Evolutionary conservation across 108 stramenopile genomes (phyloP).

Genomic region (Thalassiosira profunda): DNA sequence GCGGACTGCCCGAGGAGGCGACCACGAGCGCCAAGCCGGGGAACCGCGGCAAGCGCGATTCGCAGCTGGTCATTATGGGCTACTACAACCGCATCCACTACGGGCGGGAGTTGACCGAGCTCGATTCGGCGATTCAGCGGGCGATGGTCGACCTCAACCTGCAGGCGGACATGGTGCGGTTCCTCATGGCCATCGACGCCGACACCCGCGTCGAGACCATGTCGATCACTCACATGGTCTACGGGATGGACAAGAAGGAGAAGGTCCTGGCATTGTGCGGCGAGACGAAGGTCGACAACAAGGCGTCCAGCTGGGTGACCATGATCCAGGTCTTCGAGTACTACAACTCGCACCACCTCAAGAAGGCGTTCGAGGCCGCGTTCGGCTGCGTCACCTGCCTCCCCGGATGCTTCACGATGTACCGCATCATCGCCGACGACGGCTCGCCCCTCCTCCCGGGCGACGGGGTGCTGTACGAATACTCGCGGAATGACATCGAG

Average conservation of each 20-base stretch:
- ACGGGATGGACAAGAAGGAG: constrained; percentile 49
- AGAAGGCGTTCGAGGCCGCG: constrained; percentile 66
- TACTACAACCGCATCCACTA: constrained; percentile 56
- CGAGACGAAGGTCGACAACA: constrained; percentile 64
- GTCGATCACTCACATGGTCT: constrained; percentile 52
- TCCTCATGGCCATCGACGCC: constrained; percentile 60
- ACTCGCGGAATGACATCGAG: constrained; percentile 50
- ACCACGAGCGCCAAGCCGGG: constrained; percentile 39
- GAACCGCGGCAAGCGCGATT: constrained; percentile 66
- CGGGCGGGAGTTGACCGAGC: constrained; percentile 39
- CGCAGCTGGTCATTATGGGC: constrained; percentile 53
- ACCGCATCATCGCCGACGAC: constrained; percentile 48
- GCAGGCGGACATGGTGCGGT: constrained; percentile 43
- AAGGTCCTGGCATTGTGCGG: constrained; percentile 52
- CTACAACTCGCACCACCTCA: constrained; percentile 55
- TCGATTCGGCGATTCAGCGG: constrained; percentile 43
- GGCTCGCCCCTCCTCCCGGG: constrained; percentile 39
- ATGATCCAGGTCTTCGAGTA: constrained; percentile 15
- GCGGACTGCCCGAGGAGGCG: constrained; percentile 33
- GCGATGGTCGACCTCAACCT: constrained; percentile 40
- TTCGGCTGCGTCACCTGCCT: constrained; percentile 69
- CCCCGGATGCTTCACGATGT: constrained; percentile 72
- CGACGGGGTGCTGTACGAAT: constrained; percentile 41
- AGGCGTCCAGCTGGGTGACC: constrained; percentile 54
- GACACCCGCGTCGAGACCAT: constrained; percentile 48